Evolutionary conservation across 139 green algal species (phyloP).

Genomic region (Tetradesmus lagerheimii): DNA sequence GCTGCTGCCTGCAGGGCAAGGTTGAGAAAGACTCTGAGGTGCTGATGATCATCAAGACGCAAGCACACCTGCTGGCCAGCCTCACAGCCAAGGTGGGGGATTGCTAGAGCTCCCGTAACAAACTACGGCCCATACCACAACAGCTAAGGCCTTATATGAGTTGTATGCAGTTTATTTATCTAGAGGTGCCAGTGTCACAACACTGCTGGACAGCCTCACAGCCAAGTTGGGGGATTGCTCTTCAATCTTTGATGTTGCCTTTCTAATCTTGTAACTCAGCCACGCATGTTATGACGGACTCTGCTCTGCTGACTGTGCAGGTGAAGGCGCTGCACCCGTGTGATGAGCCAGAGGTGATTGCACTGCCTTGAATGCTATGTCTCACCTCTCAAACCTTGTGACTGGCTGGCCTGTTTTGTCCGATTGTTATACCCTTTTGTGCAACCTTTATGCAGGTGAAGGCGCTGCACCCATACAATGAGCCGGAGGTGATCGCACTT

Average conservation of each 20-base stretch:
- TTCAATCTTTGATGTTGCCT: background rate
- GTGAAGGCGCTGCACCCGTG: background rate
- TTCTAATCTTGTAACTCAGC: too few species aligned
- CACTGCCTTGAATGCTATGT: background rate
- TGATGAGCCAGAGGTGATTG: background rate
- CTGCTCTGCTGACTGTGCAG: background rate
- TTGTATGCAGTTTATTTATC: background rate
- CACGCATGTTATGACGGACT: too few species aligned
- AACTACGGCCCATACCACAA: too few species aligned
- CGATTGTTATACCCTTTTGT: too few species aligned
- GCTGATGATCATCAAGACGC: constrained; percentile 89
- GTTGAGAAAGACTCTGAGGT: constrained; percentile 75
- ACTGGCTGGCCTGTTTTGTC: too few species aligned
- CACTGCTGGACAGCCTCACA: background rate
- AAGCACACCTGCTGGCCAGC: constrained; percentile 2
- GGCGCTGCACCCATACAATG: background rate
- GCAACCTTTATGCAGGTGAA: constrained; percentile 1
- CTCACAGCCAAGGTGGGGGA: constrained; percentile 33
- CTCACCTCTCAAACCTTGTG: too few species aligned
- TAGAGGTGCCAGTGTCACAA: background rate
- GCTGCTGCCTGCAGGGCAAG: constrained; percentile 28
- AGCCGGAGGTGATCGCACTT: background rate
- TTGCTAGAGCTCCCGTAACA: too few species aligned
- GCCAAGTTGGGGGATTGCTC: background rate
- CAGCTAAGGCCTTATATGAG: too few species aligned